These are phyloP conservation scores for Aspergillus sojae DNA, from an alignment of 2,329 filamentous ascomycete genomes.

Conservation along the genomic window DNA sequence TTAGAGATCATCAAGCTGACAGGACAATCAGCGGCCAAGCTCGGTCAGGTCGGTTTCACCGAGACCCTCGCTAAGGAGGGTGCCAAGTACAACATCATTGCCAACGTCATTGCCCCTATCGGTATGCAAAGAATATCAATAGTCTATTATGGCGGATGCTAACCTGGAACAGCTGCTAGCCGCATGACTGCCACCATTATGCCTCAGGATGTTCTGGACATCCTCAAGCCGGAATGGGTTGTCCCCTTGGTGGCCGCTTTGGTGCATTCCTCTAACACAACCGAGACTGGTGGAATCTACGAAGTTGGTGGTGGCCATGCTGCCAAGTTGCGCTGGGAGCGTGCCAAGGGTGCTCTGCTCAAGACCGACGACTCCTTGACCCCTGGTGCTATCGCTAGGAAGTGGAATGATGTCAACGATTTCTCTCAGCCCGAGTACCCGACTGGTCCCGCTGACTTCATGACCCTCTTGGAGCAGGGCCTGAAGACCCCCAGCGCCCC, in stretches of 20 bases:
- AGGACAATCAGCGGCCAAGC: slow-evolving; percentile 71
- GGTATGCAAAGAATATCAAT: slow-evolving; percentile 32
- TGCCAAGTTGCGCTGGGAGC: slow-evolving; percentile 94
- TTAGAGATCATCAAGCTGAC: slow-evolving; percentile 27
- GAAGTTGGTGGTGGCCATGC: slow-evolving; percentile 91
- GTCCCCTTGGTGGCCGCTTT: slow-evolving; percentile 89
- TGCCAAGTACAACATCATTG: slow-evolving; percentile 94
- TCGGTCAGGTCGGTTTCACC: slow-evolving; percentile 93
- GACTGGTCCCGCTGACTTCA: slow-evolving; percentile 81
- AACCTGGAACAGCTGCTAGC: slow-evolving; percentile 67
- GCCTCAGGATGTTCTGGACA: slow-evolving; percentile 87
- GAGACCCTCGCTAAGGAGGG: slow-evolving; percentile 98
- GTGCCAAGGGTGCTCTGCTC: slow-evolving; percentile 82
- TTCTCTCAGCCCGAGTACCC: slow-evolving; percentile 85
- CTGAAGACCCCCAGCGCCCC: slow-evolving; percentile 74
- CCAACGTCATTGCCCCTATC: slow-evolving; percentile 93
- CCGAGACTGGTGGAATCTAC: slow-evolving; percentile 86
- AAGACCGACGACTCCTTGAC: slow-evolving; percentile 89
- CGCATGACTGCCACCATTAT: slow-evolving; percentile 95
- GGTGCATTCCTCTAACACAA: slow-evolving; percentile 79
- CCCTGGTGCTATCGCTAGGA: slow-evolving; percentile 80
- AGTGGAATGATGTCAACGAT: slow-evolving; percentile 86
- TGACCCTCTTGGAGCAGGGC: slow-evolving; percentile 81
- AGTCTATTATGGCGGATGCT: not conserved
- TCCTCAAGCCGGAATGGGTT: slow-evolving; percentile 90